Evolutionary conservation across 2,329 filamentous ascomycete genomes (phyloP).

Genomic region (Exophiala dermatitidis): DNA sequence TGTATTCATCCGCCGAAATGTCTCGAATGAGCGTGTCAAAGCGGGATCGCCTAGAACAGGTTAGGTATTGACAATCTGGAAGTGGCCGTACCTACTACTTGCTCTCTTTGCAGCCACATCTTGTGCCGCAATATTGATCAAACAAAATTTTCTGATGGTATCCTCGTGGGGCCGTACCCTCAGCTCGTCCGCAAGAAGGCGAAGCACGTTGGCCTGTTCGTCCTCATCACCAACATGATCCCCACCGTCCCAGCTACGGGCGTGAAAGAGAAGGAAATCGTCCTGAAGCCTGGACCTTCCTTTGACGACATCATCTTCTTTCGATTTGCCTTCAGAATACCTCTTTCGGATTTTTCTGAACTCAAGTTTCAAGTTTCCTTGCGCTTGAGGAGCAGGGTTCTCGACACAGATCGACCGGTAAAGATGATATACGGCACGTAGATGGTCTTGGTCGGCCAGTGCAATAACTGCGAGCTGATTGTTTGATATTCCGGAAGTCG

Average conservation of each 20-base stretch:
- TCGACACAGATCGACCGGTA: slow-evolving; percentile 73
- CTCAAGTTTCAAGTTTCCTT: slow-evolving; percentile 69
- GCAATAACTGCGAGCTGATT: slow-evolving; percentile 88
- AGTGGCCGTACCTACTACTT: slow-evolving; percentile 6
- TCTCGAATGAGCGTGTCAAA: slow-evolving; percentile 60
- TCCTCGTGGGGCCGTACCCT: slow-evolving; percentile 60
- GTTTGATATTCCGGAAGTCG: slow-evolving; percentile 71
- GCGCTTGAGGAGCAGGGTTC: slow-evolving; percentile 66
- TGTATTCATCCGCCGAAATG: slow-evolving; percentile 63
- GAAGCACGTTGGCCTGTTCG: slow-evolving; percentile 76
- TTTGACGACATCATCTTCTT: slow-evolving; percentile 37
- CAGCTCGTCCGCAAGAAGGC: slow-evolving; percentile 65
- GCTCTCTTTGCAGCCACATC: slow-evolving; percentile 28
- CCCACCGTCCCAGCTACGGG: slow-evolving; percentile 6
- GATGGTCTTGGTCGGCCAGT: slow-evolving; percentile 65
- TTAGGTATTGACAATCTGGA: not conserved
- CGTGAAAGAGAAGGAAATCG: slow-evolving; percentile 20
- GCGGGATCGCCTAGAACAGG: slow-evolving; percentile 53
- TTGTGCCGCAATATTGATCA: slow-evolving; percentile 76
- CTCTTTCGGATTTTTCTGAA: slow-evolving; percentile 58
- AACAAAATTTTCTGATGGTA: slow-evolving; percentile 67
- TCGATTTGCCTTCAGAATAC: slow-evolving; percentile 50
- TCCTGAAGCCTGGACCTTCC: slow-evolving; percentile 31
- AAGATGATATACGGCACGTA: slow-evolving; percentile 81
- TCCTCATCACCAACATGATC: slow-evolving; percentile 53